Base-by-base conservation (phyloP, 2,329 filamentous ascomycete species). In the Claviceps sp. region DNA sequence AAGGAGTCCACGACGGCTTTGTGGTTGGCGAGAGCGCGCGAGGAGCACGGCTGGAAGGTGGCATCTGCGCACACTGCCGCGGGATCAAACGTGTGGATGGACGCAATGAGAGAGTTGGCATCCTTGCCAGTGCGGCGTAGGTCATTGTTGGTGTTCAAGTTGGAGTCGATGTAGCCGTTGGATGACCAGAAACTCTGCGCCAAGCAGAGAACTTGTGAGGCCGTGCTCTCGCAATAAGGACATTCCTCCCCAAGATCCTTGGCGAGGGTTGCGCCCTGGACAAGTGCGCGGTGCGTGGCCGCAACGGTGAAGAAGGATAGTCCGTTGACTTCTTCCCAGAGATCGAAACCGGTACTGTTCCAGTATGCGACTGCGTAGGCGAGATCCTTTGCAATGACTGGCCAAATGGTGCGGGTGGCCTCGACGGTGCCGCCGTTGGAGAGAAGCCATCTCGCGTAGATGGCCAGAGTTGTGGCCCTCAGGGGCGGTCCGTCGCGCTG, bases 321-420 rank as follows among this genome's bases (percentile, higher is more conserved):
- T 42, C 86, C 85, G 24, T 73, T 71, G 14, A 90, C 79, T 64
- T 93, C 88, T 64, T 93, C 88, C 88, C 88, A 93, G 3, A 94
- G 74, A 64, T 94, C 88, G 60, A 81, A 93, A 5, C 77, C 77
- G 0, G 76, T 78, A 56, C 72, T 66, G 61, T 78, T 79, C 75
- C 84, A 87, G 69, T 87, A 87, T 61, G 87, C 79, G 1, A 81
- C 76, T 6, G 88, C 81, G 56, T 91, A 93, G 45, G 74, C 75
- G 37, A 94, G 73, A 60, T 93, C 88, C 58, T 89, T 91, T 47
- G 75, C 72, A 47, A 89, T 78, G 50, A 91, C 72, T 2, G 87
- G 87, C 85, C 85, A 90, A 44, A 87, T 70, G 45, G 77, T 72
- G 46, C 70, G 64, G 4, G 66, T 67, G 2, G 78, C 82, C 0